phyloP scores from a whole-genome alignment of 257 asterid species.

The Solanum tarapatanum region DNA sequence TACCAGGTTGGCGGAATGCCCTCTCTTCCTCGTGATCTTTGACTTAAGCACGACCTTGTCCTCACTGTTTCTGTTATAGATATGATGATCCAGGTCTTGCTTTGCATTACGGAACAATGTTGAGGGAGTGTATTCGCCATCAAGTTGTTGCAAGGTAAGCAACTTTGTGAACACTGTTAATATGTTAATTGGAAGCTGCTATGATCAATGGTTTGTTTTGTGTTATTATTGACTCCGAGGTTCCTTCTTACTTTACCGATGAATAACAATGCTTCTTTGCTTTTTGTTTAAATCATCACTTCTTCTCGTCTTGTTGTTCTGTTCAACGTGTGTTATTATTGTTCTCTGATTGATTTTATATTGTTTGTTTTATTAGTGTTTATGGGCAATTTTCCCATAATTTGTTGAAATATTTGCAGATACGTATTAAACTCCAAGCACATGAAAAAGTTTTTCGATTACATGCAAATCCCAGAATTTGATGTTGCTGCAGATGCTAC shows the following conservation, averaged over 20 bases:
- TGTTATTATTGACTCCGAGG: background rate
- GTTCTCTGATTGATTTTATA: background rate
- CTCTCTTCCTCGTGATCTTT: background rate
- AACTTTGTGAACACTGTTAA: background rate
- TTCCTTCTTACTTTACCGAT: background rate
- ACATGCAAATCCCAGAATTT: slow-evolving; percentile 75
- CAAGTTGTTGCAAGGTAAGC: slow-evolving; percentile 72
- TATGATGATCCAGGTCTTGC: slow-evolving; percentile 67
- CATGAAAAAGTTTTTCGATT: slow-evolving; percentile 58
- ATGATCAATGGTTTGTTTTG: background rate
- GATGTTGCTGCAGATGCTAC: slow-evolving; percentile 97
- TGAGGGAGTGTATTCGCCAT: slow-evolving; percentile 88
- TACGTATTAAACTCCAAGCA: slow-evolving; percentile 54
- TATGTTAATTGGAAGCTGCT: background rate
- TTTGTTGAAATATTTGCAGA: slow-evolving; percentile 21
- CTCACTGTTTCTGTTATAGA: slow-evolving; percentile 19
- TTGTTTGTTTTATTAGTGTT: background rate
- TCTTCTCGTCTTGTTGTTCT: background rate
- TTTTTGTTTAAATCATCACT: background rate
- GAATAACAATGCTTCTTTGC: background rate
- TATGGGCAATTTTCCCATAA: background rate
- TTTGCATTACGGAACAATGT: slow-evolving; percentile 80
- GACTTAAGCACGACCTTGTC: background rate
- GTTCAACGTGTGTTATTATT: background rate
- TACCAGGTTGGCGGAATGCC: background rate